phyloP scores from a whole-genome alignment of 75 land plant genomes.

The Gnetum montanum region DNA sequence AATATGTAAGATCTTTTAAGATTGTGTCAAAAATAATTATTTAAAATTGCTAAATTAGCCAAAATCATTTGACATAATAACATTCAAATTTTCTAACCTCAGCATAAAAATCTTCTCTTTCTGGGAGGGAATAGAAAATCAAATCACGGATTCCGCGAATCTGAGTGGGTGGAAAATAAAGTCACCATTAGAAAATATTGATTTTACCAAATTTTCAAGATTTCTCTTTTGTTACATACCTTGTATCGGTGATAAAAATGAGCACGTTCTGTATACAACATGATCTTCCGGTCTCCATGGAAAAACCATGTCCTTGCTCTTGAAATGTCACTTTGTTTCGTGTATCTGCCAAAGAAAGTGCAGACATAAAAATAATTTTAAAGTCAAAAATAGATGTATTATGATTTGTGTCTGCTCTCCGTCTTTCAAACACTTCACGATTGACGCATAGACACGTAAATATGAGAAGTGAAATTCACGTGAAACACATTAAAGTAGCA shows the following conservation, averaged over 20 bases:
- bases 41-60: neutral
- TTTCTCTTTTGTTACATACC: slow-evolving; percentile 27
- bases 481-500: no score
- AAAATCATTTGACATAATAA: neutral
- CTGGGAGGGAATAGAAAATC: slow-evolving; percentile 87
- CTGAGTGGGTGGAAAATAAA: slow-evolving; percentile 27
- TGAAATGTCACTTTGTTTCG: slow-evolving; percentile 83
- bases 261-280: slow-evolving; percentile 88
- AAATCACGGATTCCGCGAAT: slow-evolving; percentile 78
- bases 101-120: slow-evolving; percentile 81
- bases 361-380: neutral
- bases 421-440: no score
- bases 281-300: slow-evolving; percentile 65
- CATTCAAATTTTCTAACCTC: slow-evolving; percentile 40
- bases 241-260: slow-evolving; percentile 94
- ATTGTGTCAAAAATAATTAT: neutral
- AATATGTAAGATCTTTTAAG: neutral
- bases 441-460: no score
- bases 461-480: neutral
- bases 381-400: neutral
- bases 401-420: neutral
- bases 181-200: neutral
- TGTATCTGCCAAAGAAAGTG: slow-evolving; percentile 35
- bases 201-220: neutral
- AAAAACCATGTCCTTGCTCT: slow-evolving; percentile 76